Conservation (phyloP, 306 rosid species). For the Ceratonia siliqua region DNA sequence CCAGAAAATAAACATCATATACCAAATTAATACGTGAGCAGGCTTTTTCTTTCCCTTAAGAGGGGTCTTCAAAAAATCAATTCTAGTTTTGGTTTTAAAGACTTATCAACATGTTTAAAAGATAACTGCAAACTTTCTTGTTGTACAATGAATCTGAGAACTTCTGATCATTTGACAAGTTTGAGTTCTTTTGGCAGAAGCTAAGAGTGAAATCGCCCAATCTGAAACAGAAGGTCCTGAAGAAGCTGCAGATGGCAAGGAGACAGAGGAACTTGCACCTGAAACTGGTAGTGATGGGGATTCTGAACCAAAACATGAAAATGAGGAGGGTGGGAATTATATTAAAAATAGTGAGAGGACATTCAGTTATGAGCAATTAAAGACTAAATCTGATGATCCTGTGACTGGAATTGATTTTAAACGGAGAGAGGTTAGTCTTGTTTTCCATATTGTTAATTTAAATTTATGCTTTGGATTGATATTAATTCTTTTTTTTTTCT, state of each 20-base stretch:
- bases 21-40: neutral
- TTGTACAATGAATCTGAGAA: constrained; percentile 4
- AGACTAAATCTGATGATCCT: constrained; percentile 60
- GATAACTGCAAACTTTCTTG: neutral
- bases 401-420: constrained; percentile 72
- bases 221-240: constrained; percentile 52
- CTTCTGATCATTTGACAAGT: constrained; percentile 20
- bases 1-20: constrained; percentile 8
- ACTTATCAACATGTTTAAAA: neutral
- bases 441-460: neutral
- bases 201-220: constrained; percentile 41
- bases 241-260: constrained; percentile 66
- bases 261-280: constrained; percentile 49
- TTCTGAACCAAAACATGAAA: constrained; percentile 59
- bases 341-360: constrained; percentile 33
- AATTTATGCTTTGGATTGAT: constrained; percentile 8
- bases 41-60: constrained; percentile 7
- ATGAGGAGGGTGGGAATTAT: constrained; percentile 38
- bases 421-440: constrained; percentile 75
- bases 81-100: constrained; percentile 9
- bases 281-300: constrained; percentile 44
- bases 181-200: constrained; percentile 42
- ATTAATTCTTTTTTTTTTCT: constrained; percentile 14
- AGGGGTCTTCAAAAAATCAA: neutral
- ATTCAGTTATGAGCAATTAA: constrained; percentile 74